phyloP scores from a whole-genome alignment of 345 rosid species.

The Camelina hispida region DNA sequence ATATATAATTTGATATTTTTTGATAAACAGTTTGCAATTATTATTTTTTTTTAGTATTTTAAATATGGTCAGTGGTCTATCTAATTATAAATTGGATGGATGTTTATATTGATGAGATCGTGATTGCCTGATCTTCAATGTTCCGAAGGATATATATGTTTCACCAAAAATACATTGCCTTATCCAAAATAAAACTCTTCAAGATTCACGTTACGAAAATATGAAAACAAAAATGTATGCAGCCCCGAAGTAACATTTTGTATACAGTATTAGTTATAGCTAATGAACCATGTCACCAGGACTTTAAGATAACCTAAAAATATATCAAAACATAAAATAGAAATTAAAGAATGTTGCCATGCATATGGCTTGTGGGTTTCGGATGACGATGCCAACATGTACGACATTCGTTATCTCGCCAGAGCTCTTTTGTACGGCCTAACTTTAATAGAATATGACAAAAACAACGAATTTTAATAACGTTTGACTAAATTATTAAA shows the following conservation, averaged over 20 bases:
- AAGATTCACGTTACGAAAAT: not conserved
- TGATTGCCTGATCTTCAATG: not conserved
- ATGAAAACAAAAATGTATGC: not conserved
- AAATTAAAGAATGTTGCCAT: conserved; percentile 19
- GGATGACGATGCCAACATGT: conserved; percentile 41
- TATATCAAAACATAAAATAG: not conserved
- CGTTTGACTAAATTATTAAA: conserved; percentile 36
- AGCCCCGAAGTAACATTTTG: conserved; percentile 2
- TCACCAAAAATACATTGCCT: not conserved
- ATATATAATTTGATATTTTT: not conserved
- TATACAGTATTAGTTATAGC: not conserved
- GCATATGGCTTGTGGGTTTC: conserved; percentile 21
- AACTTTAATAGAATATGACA: not conserved
- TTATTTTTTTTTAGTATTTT: not conserved
- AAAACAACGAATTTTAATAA: not conserved
- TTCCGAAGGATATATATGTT: not conserved
- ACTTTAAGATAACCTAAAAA: not conserved
- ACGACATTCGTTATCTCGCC: conserved; percentile 7
- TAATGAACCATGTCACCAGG: not conserved
- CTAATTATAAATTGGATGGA: not conserved
- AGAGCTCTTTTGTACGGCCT: conserved; percentile 14
- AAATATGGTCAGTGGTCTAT: not conserved
- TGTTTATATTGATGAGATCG: not conserved
- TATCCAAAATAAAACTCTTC: not conserved
- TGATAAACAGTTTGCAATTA: too few relatives aligned